phyloP scores from a whole-genome alignment of 352 stramenopile genomes.

The Pythium rishiriense region DNA sequence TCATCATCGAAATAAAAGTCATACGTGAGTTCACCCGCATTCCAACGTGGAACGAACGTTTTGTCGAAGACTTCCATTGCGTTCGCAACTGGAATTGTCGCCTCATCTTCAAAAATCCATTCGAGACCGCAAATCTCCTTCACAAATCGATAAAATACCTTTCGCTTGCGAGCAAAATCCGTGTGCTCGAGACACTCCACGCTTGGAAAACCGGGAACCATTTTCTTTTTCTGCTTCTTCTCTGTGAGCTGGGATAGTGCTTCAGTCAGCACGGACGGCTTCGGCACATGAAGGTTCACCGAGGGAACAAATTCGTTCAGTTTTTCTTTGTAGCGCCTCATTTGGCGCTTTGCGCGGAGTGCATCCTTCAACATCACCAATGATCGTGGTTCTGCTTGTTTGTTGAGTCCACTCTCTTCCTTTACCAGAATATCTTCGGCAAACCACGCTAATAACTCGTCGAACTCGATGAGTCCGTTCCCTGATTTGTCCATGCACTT shows the following conservation, averaged over 20 bases:
- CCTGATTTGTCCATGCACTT: conserved; percentile 42
- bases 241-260: conserved; percentile 9
- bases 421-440: conserved; percentile 34
- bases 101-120: conserved; percentile 54
- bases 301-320: conserved; percentile 33
- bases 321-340: conserved; percentile 46
- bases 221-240: conserved; percentile 24
- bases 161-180: conserved; percentile 42
- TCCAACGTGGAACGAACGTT: conserved; percentile 52
- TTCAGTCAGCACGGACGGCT: background rate
- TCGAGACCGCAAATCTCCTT: conserved; percentile 44
- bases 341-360: conserved; percentile 39
- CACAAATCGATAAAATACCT: conserved; percentile 54
- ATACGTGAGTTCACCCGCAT: conserved; percentile 43
- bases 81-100: conserved; percentile 40
- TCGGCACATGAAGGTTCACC: conserved; percentile 8
- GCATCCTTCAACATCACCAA: conserved; percentile 39
- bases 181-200: conserved; percentile 30
- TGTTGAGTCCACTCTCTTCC: background rate
- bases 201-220: conserved; percentile 38
- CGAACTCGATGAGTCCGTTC: conserved; percentile 45
- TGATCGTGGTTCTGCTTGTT: conserved; percentile 8
- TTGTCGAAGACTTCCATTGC: conserved; percentile 42
- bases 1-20: conserved; percentile 65
- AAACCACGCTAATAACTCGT: conserved; percentile 47